A percentile compares a stretch with the other conserved stretches of the same genome.
These are phyloP conservation scores for Letharia lupina DNA, from an alignment of 495 filamentous ascomycete genomes.

Conservation along the genomic window DNA sequence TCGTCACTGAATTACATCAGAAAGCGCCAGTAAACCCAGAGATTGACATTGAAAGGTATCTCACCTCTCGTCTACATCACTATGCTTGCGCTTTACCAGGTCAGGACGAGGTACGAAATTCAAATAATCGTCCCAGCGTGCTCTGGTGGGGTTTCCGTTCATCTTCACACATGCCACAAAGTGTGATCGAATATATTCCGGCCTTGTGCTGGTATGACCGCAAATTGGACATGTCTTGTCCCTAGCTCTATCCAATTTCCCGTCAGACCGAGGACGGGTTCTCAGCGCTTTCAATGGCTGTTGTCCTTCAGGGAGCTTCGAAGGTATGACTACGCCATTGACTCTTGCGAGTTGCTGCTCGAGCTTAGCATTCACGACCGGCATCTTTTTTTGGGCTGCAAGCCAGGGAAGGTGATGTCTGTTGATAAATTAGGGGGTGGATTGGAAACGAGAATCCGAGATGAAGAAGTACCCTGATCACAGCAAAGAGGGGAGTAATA, in stretches of 20 bases:
- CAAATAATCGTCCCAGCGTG: not conserved
- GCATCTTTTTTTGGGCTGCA: not conserved
- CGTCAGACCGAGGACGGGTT: no score
- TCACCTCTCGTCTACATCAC: not conserved
- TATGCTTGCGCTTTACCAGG: not conserved
- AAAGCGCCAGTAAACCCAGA: not conserved
- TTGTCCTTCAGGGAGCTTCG: not conserved
- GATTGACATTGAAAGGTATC: not conserved
- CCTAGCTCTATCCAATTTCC: not conserved
- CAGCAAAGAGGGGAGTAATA: no score
- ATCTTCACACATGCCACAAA: not conserved
- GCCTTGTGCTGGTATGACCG: not conserved
- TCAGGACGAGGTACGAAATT: not conserved
- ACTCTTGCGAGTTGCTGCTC: not conserved
- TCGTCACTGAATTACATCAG: not conserved
- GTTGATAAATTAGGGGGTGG: not conserved
- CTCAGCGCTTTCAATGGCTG: not conserved
- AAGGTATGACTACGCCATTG: not conserved
- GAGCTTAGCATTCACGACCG: not conserved
- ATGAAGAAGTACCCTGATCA: not conserved
- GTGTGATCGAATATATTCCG: not conserved
- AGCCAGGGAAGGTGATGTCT: not conserved
- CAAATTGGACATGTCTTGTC: not conserved
- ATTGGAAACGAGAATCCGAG: no score
- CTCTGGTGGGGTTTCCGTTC: not conserved